These are phyloP conservation scores for Ceratocystis variospora DNA, from an alignment of 2,329 filamentous ascomycete genomes.

Conservation along the genomic window DNA sequence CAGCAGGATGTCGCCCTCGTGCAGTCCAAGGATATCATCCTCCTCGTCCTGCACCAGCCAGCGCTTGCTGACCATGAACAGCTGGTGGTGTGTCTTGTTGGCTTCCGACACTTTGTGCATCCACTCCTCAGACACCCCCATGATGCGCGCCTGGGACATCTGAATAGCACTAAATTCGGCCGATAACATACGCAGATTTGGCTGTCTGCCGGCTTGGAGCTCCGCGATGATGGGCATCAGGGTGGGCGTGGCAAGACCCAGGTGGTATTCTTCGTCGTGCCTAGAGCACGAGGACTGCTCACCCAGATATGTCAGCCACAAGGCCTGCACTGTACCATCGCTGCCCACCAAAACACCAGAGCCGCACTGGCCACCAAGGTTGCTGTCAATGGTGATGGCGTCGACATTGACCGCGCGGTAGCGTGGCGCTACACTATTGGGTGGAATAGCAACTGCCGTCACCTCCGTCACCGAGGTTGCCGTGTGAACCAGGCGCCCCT, in stretches of 20 bases:
- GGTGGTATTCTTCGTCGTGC: conserved; percentile 91
- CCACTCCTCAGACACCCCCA: conserved; percentile 95
- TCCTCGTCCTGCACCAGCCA: conserved; percentile 45
- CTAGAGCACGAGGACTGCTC: conserved; percentile 66
- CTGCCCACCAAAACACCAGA: conserved; percentile 83
- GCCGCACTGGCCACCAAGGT: conserved; percentile 77
- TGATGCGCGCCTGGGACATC: conserved; percentile 92
- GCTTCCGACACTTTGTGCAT: conserved; percentile 77
- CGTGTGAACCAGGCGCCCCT: conserved; percentile 81
- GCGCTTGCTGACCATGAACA: conserved; percentile 97
- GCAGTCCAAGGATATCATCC: conserved; percentile 33
- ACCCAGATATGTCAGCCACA: conserved; percentile 94
- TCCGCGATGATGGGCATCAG: conserved; percentile 77
- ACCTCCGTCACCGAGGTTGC: conserved; percentile 95
- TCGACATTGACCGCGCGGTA: conserved; percentile 94
- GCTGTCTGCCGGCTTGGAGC: conserved; percentile 65
- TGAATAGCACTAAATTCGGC: conserved; percentile 91
- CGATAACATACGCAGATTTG: conserved; percentile 77
- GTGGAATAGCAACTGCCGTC: conserved; percentile 89
- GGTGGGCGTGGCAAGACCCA: conserved; percentile 79
- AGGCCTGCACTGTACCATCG: conserved; percentile 81
- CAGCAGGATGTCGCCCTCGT: conserved; percentile 85
- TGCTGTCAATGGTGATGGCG: conserved; percentile 92
- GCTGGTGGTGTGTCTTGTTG: conserved; percentile 83
- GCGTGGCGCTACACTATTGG: conserved; percentile 77